phyloP scores from a whole-genome alignment of 148 eudicot genomes.

The Polygonum aviculare region DNA sequence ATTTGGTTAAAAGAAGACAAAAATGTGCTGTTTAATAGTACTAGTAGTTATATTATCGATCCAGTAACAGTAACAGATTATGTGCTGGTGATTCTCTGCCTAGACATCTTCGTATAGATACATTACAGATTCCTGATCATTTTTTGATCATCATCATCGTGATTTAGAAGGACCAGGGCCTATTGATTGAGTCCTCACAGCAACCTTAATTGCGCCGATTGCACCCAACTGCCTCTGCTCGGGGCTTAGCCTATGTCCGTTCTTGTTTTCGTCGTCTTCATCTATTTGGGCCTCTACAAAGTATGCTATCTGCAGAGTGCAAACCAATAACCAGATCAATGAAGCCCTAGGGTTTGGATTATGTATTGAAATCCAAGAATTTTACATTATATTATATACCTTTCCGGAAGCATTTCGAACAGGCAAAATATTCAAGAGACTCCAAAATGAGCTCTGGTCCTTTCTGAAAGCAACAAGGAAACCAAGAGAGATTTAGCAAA shows the following conservation, averaged over 20 bases:
- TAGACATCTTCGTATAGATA: too few relatives aligned
- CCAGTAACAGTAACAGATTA: background rate
- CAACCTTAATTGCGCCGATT: slow-evolving; percentile 81
- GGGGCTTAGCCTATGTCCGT: slow-evolving; percentile 32
- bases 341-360: background rate
- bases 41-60: background rate
- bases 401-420: slow-evolving; percentile 86
- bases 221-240: slow-evolving; percentile 54
- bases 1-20: background rate
- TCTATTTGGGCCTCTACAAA: slow-evolving; percentile 65
- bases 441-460: slow-evolving; percentile 72
- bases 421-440: slow-evolving; percentile 73
- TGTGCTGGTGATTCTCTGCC: background rate
- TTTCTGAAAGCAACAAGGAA: slow-evolving; percentile 40
- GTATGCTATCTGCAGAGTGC: slow-evolving; percentile 48
- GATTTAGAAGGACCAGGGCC: slow-evolving; percentile 36
- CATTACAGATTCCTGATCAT: background rate
- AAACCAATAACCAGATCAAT: background rate
- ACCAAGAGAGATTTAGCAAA: background rate
- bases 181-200: slow-evolving; percentile 63
- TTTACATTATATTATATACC: slow-evolving; percentile 26
- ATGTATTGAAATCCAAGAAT: too few relatives aligned
- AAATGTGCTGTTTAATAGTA: background rate
- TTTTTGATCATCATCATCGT: slow-evolving; percentile 1
- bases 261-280: slow-evolving; percentile 26